Percentiles rank a stretch among this genome's conserved stretches.
phyloP scores from a whole-genome alignment of 441 rosid genomes.

The Populus hybrid region DNA sequence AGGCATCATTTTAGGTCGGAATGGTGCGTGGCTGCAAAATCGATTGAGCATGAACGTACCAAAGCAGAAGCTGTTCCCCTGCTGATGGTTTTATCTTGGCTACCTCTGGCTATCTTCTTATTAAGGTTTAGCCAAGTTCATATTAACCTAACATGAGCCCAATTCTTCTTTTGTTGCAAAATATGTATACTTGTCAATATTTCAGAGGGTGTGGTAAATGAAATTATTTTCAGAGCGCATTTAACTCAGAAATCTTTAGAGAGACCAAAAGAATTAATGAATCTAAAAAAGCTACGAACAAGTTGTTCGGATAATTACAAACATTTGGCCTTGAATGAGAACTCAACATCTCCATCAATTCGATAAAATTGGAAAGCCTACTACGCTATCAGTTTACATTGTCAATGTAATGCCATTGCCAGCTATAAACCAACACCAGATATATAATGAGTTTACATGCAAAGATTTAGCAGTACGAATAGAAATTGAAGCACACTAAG shows the following conservation, averaged over 20 bases:
- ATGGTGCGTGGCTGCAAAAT: neutral
- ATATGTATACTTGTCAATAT: neutral
- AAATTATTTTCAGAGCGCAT: neutral
- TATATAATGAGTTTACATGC: neutral
- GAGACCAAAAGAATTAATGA: neutral
- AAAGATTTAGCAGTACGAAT: neutral
- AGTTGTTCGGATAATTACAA: slow-evolving; percentile 8
- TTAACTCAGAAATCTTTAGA: neutral
- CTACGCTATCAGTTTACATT: slow-evolving; percentile 49
- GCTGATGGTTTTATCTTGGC: neutral
- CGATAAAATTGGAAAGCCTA: slow-evolving; percentile 74
- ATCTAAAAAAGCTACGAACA: neutral
- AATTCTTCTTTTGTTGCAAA: too few relatives aligned
- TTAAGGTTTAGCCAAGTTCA: neutral
- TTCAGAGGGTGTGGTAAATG: neutral
- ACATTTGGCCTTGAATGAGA: slow-evolving; percentile 80
- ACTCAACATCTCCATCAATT: slow-evolving; percentile 89
- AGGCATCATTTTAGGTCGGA: neutral
- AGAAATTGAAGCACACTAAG: neutral
- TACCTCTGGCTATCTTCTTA: neutral
- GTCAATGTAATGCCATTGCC: neutral
- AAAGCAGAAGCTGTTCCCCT: neutral
- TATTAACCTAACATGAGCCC: neutral
- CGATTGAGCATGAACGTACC: neutral
- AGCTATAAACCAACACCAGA: neutral